Percentiles rank a stretch among this genome's conserved stretches.
These are phyloP conservation scores for Panicum hallii DNA, from an alignment of 202 grass and related monocot genomes.

Conservation along the genomic window DNA sequence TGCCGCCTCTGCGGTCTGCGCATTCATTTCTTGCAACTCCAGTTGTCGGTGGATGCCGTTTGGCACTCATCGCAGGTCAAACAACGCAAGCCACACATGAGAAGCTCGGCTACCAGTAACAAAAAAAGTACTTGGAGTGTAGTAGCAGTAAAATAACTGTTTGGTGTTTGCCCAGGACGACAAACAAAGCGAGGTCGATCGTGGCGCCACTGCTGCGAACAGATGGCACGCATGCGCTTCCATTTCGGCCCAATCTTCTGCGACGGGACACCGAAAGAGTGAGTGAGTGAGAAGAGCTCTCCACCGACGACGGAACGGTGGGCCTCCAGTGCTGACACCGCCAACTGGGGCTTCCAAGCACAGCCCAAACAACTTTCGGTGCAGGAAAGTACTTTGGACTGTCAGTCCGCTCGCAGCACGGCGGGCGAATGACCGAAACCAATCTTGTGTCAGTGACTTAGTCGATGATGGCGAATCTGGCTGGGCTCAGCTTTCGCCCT, in stretches of 20 bases:
- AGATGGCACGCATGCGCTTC: not conserved
- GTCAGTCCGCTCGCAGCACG: not conserved
- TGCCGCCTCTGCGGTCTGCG: conserved; percentile 32
- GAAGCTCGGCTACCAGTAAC: not conserved
- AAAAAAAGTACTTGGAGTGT: too few species aligned
- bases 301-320: conserved; percentile 10
- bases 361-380: conserved; percentile 38
- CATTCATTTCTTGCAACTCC: conserved; percentile 41
- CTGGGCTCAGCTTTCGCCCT: not conserved
- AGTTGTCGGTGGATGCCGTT: conserved; percentile 59
- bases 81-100: conserved; percentile 21
- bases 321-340: conserved; percentile 5
- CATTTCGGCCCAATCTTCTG: not conserved
- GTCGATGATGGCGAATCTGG: not conserved
- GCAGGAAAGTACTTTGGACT: conserved; percentile 1
- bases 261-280: conserved; percentile 2
- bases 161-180: too few species aligned
- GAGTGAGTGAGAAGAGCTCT: not conserved
- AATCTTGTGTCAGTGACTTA: not conserved
- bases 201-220: not conserved
- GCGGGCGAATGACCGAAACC: too few species aligned
- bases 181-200: not conserved
- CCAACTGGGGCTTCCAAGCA: not conserved
- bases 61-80: conserved; percentile 2
- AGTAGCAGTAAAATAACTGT: not conserved